phyloP scores from a whole-genome alignment of 176 grass and related monocot species.

The Oropetium thomaeum region DNA sequence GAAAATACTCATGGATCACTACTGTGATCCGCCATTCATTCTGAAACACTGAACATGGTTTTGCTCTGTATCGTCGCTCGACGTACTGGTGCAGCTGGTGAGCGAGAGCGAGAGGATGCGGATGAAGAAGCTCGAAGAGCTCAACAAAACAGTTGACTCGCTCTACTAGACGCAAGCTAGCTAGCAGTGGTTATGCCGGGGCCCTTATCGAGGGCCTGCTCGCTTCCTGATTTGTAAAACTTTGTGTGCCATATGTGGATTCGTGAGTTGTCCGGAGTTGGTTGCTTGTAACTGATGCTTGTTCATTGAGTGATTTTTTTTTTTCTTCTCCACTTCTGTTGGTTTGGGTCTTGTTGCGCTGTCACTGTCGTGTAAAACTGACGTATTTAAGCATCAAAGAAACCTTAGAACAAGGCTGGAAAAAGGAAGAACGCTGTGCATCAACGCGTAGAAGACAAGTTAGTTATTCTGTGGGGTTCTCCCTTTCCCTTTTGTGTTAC shows the following conservation, averaged over 20 bases:
- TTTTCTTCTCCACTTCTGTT: neutral
- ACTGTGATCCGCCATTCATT: neutral
- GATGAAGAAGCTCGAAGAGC: constrained; percentile 98
- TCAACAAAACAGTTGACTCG: constrained; percentile 84
- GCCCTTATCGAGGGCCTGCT: neutral
- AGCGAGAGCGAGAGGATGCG: constrained; percentile 90
- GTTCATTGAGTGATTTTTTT: neutral
- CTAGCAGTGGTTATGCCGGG: neutral
- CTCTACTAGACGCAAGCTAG: constrained; percentile 44
- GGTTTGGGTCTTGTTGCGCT: constrained; percentile 30
- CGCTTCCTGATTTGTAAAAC: constrained; percentile 17
- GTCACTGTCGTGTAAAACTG: constrained; percentile 42
- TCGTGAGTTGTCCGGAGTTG: constrained; percentile 26
- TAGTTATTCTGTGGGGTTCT: too few species aligned
- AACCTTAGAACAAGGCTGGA: neutral
- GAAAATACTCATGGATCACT: neutral
- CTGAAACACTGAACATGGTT: neutral
- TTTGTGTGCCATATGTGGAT: constrained; percentile 23
- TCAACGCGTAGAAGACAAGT: too few species aligned
- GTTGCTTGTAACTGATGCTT: constrained; percentile 32
- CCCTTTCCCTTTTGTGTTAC: neutral
- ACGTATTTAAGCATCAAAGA: constrained; percentile 38
- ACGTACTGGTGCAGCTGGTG: constrained; percentile 55
- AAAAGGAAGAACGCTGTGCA: neutral
- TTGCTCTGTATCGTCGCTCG: neutral